These are phyloP conservation scores for Trametes punicea DNA, from an alignment of 768 basidiomycete species.

Conservation along the genomic window DNA sequence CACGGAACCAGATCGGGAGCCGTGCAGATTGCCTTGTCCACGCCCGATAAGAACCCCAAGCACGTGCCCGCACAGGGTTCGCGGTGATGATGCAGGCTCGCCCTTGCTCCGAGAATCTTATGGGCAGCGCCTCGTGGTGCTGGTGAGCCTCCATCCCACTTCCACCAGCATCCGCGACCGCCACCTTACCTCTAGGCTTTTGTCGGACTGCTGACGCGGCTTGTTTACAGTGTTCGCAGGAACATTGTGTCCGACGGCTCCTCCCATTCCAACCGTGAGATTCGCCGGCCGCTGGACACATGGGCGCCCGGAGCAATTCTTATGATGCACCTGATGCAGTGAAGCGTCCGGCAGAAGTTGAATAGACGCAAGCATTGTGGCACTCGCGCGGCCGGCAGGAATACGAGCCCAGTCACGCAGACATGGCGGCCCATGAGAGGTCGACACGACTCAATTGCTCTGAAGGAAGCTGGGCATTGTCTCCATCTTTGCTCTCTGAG, in stretches of 20 bases:
- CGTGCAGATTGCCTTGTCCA: conserved; percentile 21
- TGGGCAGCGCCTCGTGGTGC: too few relatives aligned
- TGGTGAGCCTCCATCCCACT: too few relatives aligned
- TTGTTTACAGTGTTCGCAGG: too few relatives aligned
- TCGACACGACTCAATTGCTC: background rate
- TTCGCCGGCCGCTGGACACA: background rate
- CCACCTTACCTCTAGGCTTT: background rate
- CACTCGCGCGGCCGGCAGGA: conserved; percentile 8
- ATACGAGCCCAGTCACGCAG: background rate
- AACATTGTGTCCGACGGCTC: background rate
- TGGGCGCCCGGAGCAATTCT: background rate
- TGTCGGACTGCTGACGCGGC: too few relatives aligned
- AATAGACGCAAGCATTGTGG: conserved; percentile 7
- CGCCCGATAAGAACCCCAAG: conserved; percentile 18
- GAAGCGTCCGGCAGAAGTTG: conserved; percentile 14
- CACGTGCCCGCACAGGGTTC: conserved; percentile 15
- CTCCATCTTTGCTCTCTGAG: background rate
- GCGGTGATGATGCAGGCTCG: conserved; percentile 10
- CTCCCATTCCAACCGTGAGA: background rate
- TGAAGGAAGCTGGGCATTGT: background rate
- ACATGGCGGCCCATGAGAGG: background rate
- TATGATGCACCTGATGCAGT: background rate
- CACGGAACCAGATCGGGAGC: conserved; percentile 14
- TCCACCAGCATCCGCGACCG: background rate
- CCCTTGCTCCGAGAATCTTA: conserved; percentile 3